Conservation (phyloP, 306 rosid genomes). For the Carpinus fangiana region DNA sequence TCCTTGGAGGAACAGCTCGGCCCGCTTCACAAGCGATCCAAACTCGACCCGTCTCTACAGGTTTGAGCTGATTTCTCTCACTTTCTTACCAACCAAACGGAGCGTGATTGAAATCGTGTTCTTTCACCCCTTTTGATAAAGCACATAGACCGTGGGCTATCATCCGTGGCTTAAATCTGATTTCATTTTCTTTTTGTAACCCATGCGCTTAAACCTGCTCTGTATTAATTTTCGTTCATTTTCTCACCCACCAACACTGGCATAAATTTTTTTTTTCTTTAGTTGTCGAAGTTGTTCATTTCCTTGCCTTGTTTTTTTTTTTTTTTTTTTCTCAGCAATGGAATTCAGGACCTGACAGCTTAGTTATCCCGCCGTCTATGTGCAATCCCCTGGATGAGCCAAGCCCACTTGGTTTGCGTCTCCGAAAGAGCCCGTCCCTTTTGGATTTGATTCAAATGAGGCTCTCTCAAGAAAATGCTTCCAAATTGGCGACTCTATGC, state of each 20-base stretch:
- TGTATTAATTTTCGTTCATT: neutral
- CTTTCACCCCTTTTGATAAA: neutral
- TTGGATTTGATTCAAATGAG: conserved; percentile 86
- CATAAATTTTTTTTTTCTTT: neutral
- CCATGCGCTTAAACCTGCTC: neutral
- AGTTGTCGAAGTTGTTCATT: neutral
- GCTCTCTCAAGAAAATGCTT: conserved; percentile 50
- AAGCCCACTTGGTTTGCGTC: conserved; percentile 81
- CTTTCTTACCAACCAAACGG: neutral
- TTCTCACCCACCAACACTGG: neutral
- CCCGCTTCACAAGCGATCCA: conserved; percentile 52
- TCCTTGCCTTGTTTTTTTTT: neutral
- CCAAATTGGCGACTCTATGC: conserved; percentile 19
- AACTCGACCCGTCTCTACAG: conserved; percentile 36
- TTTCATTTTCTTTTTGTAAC: neutral
- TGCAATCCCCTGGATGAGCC: conserved; percentile 73
- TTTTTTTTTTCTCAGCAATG: conserved; percentile 23
- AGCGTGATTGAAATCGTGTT: too few relatives aligned
- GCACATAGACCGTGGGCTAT: neutral
- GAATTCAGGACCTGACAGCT: conserved; percentile 29
- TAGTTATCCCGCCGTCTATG: conserved; percentile 18
- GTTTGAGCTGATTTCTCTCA: conserved; percentile 23
- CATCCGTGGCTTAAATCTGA: neutral
- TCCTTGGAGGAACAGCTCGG: conserved; percentile 31
- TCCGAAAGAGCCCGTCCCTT: conserved; percentile 78